phyloP scores from a whole-genome alignment of 164 flowering plant species.

The Cinnamomum micranthum region DNA sequence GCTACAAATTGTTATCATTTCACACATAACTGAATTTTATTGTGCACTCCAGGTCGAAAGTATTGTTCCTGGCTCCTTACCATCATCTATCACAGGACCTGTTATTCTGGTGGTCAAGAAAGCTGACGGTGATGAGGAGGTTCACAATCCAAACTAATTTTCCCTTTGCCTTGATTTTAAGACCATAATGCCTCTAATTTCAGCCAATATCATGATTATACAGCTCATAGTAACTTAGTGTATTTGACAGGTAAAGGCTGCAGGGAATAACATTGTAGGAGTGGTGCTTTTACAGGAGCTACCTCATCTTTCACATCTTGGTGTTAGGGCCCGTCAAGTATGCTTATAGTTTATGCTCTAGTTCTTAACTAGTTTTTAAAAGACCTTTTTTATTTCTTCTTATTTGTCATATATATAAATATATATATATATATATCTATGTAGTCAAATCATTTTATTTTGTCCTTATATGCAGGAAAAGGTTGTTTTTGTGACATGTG shows the following conservation, averaged over 20 bases:
- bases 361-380: not conserved
- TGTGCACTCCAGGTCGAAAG: slow-evolving; percentile 61
- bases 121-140: slow-evolving; percentile 99
- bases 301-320: slow-evolving; percentile 97
- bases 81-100: slow-evolving; percentile 58
- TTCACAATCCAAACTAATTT: slow-evolving; percentile 15
- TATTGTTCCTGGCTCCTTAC: slow-evolving; percentile 71
- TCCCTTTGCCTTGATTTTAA: not conserved
- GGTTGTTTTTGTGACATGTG: slow-evolving; percentile 96
- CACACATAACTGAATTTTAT: not conserved
- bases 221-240: not conserved
- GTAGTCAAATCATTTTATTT: slow-evolving; percentile 2
- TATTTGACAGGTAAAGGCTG: slow-evolving; percentile 68
- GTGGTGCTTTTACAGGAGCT: slow-evolving; percentile 91
- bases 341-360: slow-evolving; percentile 21
- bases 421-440: not conserved
- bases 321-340: slow-evolving; percentile 96
- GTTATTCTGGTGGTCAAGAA: slow-evolving; percentile 80
- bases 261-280: slow-evolving; percentile 74
- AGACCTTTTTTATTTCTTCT: not conserved
- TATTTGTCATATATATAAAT: too few relatives aligned
- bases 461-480: slow-evolving; percentile 59
- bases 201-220: not conserved
- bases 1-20: not conserved
- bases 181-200: not conserved